A percentile compares a stretch with the other conserved stretches of the same genome.
phyloP scores from a whole-genome alignment of 495 filamentous ascomycete species.

The Penicillium ochrochloron region DNA sequence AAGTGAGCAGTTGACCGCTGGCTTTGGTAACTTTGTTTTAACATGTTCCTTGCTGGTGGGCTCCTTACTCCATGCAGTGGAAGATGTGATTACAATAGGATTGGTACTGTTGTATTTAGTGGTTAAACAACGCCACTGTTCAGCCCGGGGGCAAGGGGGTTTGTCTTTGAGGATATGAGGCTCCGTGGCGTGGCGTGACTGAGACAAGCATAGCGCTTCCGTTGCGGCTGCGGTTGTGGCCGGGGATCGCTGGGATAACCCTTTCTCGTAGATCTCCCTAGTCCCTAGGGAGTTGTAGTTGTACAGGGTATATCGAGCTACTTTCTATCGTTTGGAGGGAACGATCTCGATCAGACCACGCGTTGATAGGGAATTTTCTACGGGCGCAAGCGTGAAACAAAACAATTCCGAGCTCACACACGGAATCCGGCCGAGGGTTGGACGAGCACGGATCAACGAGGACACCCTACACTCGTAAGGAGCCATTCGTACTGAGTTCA shows the following conservation, averaged over 20 bases:
- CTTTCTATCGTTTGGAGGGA: background rate
- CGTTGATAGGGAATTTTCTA: background rate
- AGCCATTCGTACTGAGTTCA: background rate
- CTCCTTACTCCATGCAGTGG: background rate
- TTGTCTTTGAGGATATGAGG: background rate
- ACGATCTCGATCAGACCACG: background rate
- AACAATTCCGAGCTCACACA: background rate
- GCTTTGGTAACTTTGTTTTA: background rate
- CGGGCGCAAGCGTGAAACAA: background rate
- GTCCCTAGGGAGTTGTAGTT: background rate
- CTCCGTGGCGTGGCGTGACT: slow-evolving; percentile 2
- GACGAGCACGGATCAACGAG: background rate
- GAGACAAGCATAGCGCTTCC: background rate
- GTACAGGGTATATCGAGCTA: background rate
- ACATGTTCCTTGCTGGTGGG: background rate
- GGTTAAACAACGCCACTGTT: background rate
- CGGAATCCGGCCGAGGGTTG: background rate
- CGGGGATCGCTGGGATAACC: background rate
- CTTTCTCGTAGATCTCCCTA: background rate
- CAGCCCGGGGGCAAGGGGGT: background rate
- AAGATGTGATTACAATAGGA: background rate
- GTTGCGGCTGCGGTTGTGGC: background rate
- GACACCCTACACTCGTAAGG: background rate
- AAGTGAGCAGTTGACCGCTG: background rate
- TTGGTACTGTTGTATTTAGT: background rate